Evolutionary conservation across 345 rosid genomes (phyloP), one percentile per base, ranked within the genome.

Genomic region (Passiflora organensis): DNA sequence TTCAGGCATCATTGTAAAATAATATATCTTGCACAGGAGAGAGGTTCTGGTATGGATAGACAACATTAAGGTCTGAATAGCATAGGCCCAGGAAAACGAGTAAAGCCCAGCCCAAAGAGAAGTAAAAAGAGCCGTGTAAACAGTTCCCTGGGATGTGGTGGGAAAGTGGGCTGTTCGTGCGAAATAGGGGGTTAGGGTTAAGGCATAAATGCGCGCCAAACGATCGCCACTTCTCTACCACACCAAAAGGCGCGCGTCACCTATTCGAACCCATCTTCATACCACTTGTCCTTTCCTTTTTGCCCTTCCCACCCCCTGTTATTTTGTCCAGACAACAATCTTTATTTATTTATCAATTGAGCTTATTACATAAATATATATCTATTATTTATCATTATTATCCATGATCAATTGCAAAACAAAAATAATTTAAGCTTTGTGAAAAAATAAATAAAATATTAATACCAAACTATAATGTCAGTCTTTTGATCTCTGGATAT

Each of bases 191-290:
- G 28, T 2, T 21, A 38, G 8, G 43, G 43, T 41, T 41, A 6
- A 11, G 5, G 10, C 13, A 8, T 0, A 46, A 28, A 32, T 56
- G 64, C 62, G 59, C 74, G 71, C 66, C 71, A 60, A 76, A 57
- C 32, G 46, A 64, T 71, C 74, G 71, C 66, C 37, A 43, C 57
- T 68, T 32, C 38, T 66, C 23, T 41, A 14, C 13, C 22, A 34
- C 37, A 32, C n/a, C 6, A 48, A 60, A 70, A 22, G 79, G 73
- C 62, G 73, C 62, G 65, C 55, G 22, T 64, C 59, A 67, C 69
- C 68, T 67, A 67, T 60, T 71, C 68, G 53, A 67, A 75, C 17
- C 17, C 38, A 41, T 4, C 43, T 6, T 2, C 34, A 28, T n/a
- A 28, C 43, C 9, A 41, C 43, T 15, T 11, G n/a, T 15, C 13